Conservation (phyloP, 2,329 filamentous ascomycete species). For the Septoria petroselini region DNA sequence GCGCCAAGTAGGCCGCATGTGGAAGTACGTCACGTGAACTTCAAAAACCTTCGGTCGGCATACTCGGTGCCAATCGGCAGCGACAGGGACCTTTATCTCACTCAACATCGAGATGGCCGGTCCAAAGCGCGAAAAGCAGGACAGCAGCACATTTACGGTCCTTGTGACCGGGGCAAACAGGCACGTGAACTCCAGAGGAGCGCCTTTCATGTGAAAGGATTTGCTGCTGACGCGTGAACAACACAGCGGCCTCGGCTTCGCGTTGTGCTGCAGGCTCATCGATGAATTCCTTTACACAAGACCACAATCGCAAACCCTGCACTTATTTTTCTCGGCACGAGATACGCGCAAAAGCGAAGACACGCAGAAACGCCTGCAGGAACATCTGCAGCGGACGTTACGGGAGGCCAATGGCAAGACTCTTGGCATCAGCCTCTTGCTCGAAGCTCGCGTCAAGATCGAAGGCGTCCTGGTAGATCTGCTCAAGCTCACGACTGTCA, state of each 20-base stretch:
- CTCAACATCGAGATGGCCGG: constrained; percentile 12
- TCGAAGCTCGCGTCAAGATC: constrained; percentile 49
- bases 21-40: too few relatives aligned
- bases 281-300: constrained; percentile 79
- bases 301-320: constrained; percentile 64
- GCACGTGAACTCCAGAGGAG: constrained; percentile 46
- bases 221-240: neutral
- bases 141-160: constrained; percentile 47
- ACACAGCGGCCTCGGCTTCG: constrained; percentile 77
- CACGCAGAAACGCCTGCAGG: constrained; percentile 55
- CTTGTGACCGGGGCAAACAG: constrained; percentile 85
- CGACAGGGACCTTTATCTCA: too few relatives aligned
- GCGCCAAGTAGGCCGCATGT: too few relatives aligned
- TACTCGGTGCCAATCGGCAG: too few relatives aligned
- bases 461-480: constrained; percentile 59
- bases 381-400: constrained; percentile 55
- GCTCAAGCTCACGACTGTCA: constrained; percentile 54
- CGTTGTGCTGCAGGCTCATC: constrained; percentile 78
- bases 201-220: neutral
- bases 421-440: constrained; percentile 41
- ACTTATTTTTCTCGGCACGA: constrained; percentile 81
- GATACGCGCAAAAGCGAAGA: constrained; percentile 69
- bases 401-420: constrained; percentile 38
- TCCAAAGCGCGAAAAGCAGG: constrained; percentile 1
- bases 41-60: too few relatives aligned